Evolutionary conservation across 2,329 filamentous ascomycete genomes (phyloP).

Genomic region (Truncatella angustata): DNA sequence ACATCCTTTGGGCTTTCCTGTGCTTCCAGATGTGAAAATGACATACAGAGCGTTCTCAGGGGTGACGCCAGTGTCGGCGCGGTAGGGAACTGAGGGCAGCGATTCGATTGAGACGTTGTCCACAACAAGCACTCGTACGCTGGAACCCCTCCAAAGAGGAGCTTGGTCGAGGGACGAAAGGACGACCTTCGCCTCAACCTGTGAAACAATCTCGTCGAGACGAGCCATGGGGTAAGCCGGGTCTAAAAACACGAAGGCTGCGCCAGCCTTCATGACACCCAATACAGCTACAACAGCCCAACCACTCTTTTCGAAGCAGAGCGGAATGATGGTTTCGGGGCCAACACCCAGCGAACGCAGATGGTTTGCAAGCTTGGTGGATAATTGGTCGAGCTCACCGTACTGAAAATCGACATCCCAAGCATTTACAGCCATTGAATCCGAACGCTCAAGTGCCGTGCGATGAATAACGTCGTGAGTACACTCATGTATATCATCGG

Average conservation of each 20-base stretch:
- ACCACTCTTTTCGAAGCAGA: constrained; percentile 24
- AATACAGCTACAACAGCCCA: constrained; percentile 23
- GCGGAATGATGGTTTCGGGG: constrained; percentile 15
- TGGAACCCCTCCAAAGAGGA: neutral
- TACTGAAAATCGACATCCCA: constrained; percentile 31
- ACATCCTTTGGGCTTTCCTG: constrained; percentile 50
- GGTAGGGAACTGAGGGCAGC: neutral
- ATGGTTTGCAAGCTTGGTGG: neutral
- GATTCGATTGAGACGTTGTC: neutral
- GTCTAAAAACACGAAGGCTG: constrained; percentile 25
- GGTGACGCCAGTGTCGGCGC: neutral
- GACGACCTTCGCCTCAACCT: constrained; percentile 2
- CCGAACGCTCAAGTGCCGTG: neutral
- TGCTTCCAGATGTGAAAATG: constrained; percentile 53
- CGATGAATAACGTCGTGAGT: constrained; percentile 2
- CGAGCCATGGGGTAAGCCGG: constrained; percentile 25
- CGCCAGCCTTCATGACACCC: constrained; percentile 24
- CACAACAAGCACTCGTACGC: neutral
- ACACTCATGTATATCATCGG: neutral
- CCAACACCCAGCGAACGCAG: neutral
- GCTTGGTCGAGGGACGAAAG: neutral
- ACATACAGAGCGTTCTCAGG: constrained; percentile 26
- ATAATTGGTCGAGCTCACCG: constrained; percentile 21
- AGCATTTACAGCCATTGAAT: constrained; percentile 19
- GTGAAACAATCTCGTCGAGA: constrained; percentile 8